Conservation (phyloP, 495 filamentous ascomycete genomes). For the Podospora comata region DNA sequence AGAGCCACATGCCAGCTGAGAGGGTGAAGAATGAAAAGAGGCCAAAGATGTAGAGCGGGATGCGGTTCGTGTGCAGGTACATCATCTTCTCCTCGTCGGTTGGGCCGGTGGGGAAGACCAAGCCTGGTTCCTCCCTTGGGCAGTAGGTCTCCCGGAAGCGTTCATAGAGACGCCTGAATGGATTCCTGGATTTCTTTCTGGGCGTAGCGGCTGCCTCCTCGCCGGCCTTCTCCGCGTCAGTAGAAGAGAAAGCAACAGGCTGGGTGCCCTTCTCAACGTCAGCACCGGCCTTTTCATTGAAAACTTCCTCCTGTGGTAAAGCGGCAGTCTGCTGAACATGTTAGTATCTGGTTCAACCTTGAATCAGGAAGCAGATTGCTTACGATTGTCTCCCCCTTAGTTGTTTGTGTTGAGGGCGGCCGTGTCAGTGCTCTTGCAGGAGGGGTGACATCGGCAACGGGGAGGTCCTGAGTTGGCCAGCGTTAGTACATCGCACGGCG, state of each 20-base stretch:
- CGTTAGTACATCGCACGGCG: conserved; percentile 10
- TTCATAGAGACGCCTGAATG: conserved; percentile 17
- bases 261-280: conserved; percentile 17
- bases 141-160: conserved; percentile 32
- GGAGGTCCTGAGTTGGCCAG: conserved; percentile 8
- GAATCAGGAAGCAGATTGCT: not conserved
- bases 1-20: conserved; percentile 37
- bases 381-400: not conserved
- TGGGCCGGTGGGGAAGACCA: conserved; percentile 31
- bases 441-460: not conserved
- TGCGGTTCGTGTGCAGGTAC: conserved; percentile 33
- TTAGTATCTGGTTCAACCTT: not conserved
- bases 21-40: conserved; percentile 32
- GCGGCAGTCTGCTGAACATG: conserved; percentile 11
- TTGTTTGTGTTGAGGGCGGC: not conserved
- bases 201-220: not conserved
- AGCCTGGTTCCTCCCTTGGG: conserved; percentile 27
- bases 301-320: conserved; percentile 13
- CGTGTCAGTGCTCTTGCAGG: conserved; percentile 6
- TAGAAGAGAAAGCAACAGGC: not conserved
- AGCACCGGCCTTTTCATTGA: conserved; percentile 23
- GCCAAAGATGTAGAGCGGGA: conserved; percentile 35
- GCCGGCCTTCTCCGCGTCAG: conserved; percentile 19
- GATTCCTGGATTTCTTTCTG: conserved; percentile 17
- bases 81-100: conserved; percentile 32